Percentiles rank a stretch among this genome's conserved stretches.
These are phyloP conservation scores for Ciborinia camelliae DNA, from an alignment of 2,329 filamentous ascomycete genomes.

Conservation along the genomic window DNA sequence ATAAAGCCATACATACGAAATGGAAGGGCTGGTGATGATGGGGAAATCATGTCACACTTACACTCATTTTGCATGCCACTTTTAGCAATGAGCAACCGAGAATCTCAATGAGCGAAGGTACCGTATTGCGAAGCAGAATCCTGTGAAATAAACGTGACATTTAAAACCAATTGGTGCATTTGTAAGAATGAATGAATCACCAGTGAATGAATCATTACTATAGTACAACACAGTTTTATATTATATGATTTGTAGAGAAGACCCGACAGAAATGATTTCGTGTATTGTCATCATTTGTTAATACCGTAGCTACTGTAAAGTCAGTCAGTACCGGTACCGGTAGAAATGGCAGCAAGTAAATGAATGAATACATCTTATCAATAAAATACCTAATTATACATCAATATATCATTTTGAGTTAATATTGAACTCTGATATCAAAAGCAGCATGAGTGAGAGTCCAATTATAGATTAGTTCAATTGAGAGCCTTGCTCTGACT, in stretches of 20 bases:
- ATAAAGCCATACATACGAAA: background rate
- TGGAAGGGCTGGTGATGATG: conserved; percentile 6
- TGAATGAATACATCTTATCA: no score
- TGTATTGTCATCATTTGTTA: background rate
- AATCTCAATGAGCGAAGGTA: background rate
- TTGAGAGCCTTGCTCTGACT: background rate
- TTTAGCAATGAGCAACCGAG: conserved; percentile 1
- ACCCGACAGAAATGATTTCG: background rate
- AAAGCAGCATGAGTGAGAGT: background rate
- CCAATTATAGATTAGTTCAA: background rate
- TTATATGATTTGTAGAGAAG: background rate
- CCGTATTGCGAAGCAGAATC: background rate
- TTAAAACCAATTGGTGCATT: background rate
- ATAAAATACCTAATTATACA: no score
- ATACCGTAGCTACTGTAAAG: background rate
- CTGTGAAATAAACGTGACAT: background rate
- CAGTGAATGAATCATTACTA: background rate
- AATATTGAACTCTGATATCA: no score
- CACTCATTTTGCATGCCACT: conserved; percentile 3
- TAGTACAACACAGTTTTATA: no score
- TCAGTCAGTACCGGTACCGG: no score
- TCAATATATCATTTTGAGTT: no score
- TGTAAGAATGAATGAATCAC: background rate
- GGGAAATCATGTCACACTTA: background rate
- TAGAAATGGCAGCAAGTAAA: no score